Conservation (phyloP, 169 alveolate genomes). For the Perkinsus marinus region DNA sequence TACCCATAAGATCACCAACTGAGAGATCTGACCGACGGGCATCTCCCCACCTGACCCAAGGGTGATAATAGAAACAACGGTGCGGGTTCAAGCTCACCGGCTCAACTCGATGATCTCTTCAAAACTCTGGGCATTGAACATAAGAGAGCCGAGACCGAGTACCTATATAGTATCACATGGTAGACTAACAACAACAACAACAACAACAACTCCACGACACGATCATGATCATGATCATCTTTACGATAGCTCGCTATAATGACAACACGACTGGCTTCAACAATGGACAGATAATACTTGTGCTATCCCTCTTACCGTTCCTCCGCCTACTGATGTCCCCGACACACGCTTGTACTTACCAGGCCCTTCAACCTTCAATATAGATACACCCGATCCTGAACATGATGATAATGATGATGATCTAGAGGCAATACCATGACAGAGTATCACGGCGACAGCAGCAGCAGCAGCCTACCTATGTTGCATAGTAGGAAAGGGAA, state of each 20-base stretch:
- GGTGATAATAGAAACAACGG: not conserved
- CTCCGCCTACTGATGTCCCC: conserved; percentile 73
- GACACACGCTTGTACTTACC: conserved; percentile 17
- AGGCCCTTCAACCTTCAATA: conserved; percentile 37
- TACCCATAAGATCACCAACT: not conserved
- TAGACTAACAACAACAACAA: too few species aligned
- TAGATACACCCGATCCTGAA: conserved; percentile 64
- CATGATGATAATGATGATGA: too few species aligned
- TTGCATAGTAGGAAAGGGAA: not conserved
- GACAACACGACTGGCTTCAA: too few species aligned
- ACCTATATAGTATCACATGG: not conserved
- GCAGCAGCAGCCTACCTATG: not conserved
- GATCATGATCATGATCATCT: too few species aligned
- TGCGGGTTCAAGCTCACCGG: not conserved
- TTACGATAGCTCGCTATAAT: too few species aligned
- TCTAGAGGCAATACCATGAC: too few species aligned
- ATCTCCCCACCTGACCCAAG: not conserved
- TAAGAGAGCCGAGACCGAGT: not conserved
- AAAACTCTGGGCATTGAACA: not conserved
- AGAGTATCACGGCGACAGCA: too few species aligned
- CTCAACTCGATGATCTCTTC: not conserved
- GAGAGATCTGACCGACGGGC: not conserved
- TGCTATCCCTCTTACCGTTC: conserved; percentile 53
- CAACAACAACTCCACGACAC: too few species aligned
- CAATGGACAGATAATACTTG: conserved; percentile 27